Evolutionary conservation across 148 eudicot genomes (phyloP).

Genomic region (Cornus kousa): DNA sequence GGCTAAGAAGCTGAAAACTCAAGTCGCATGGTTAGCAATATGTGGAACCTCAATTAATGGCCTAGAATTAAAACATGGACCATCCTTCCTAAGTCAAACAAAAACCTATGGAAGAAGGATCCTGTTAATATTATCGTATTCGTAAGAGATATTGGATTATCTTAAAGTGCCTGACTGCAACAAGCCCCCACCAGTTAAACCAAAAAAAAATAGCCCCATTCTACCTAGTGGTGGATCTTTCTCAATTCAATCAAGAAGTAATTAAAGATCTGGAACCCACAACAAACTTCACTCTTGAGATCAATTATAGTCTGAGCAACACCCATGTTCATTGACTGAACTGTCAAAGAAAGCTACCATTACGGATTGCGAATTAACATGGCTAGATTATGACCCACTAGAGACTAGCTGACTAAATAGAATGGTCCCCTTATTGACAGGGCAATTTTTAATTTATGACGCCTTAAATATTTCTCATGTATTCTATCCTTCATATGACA

Average conservation of each 20-base stretch:
- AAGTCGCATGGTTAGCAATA: background rate
- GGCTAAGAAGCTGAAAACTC: background rate
- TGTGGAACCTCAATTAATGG: background rate
- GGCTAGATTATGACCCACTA: background rate
- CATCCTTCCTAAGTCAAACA: background rate
- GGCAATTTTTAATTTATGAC: background rate
- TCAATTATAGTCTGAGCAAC: background rate
- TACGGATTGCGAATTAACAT: background rate
- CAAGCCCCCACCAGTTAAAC: background rate
- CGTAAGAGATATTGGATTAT: background rate
- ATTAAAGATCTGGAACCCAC: background rate
- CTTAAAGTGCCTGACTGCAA: background rate
- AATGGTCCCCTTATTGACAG: background rate
- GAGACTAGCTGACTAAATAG: background rate
- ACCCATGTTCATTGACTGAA: background rate
- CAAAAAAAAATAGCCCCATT: background rate
- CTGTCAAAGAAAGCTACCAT: background rate
- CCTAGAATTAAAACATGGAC: background rate
- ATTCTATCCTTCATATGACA: background rate
- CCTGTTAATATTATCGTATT: background rate
- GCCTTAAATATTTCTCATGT: background rate
- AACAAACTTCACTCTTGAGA: background rate
- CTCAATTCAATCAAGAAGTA: background rate
- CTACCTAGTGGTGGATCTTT: background rate
- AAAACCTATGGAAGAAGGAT: background rate